These are phyloP conservation scores for Rhodotorula diobovata DNA, from an alignment of 768 basidiomycete species.

Conservation along the genomic window DNA sequence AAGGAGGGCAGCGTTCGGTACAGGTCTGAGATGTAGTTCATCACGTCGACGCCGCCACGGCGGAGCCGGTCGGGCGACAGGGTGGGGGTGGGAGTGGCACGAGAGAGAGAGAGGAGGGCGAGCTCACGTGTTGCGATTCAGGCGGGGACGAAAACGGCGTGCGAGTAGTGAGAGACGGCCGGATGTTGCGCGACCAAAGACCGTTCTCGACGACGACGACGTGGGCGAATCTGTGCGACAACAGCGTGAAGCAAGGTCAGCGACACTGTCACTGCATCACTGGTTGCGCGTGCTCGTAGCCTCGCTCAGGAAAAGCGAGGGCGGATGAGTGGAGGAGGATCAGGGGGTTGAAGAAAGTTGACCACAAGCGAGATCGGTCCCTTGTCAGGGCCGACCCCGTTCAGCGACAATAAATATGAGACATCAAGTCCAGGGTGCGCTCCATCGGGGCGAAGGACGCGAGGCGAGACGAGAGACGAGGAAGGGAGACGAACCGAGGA, in stretches of 20 bases:
- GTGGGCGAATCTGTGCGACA: too few species aligned
- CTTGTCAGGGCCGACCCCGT: neutral
- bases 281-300: neutral
- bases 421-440: neutral
- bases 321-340: neutral
- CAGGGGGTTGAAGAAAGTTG: neutral
- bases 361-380: neutral
- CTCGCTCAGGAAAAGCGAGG: too few species aligned
- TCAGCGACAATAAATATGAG: conserved; percentile 40
- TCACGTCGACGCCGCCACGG: neutral
- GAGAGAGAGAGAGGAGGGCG: neutral
- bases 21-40: conserved; percentile 32
- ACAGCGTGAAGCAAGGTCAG: too few species aligned
- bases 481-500: neutral
- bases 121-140: neutral
- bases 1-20: conserved; percentile 7
- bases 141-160: neutral
- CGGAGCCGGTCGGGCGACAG: too few species aligned
- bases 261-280: too few species aligned
- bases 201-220: neutral
- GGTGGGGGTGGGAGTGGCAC: too few species aligned
- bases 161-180: too few species aligned
- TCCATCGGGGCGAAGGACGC: neutral
- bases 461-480: neutral
- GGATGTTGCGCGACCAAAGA: too few species aligned